Evolutionary conservation across 192 early-diverging fungal genomes (phyloP), one percentile per base, ranked within the genome.

Genomic region (Linnemannia exigua): DNA sequence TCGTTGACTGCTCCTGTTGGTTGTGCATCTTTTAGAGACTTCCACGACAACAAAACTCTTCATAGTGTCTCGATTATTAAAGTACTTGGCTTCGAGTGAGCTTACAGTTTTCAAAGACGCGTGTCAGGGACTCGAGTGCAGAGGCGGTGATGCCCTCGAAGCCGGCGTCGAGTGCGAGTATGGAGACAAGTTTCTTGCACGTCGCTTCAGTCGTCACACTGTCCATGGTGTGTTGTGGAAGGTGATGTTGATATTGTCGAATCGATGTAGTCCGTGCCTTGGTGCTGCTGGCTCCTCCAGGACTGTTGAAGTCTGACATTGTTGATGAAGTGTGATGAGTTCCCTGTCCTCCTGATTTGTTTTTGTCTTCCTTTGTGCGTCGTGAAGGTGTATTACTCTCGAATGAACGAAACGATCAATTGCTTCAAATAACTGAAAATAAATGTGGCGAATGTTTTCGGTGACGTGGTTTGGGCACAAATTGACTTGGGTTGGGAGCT

Each of bases 21-120:
- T 44, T 6, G 3, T 44, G 41, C 41, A 44, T 9, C 3, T 44
- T 41, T 28, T 22, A 75, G 28, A 63, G 41, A 12, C 46, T 46
- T 25, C 2, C 48, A 58, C 31, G 28, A 7, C 25, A 50, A n/a
- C 15, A n/a, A 52, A 4, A 3, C 41, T 6, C 41, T 44, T 9
- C 41, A 44, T 6, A 9, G 9, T 44, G 3, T 44, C 41, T 9
- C 9, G 41, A 44, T 44, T n/a, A n/a, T n/a, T n/a, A n/a, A n/a
- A n/a, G n/a, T n/a, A n/a, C n/a, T 19, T 50, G 48, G 22, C 52
- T 54, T 15, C n/a, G n/a, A n/a, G 19, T 16, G 1, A n/a, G 52
- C 86, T 47, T 88, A 91, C 90, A 91, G 63, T 77, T 81, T 67
- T 87, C 88, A 28, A 89, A 71, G 12, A 81, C 73, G 67, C 83